Evolutionary conservation across 257 asterid genomes (phyloP), one percentile per base, ranked within the genome.

Genomic region (Anisodus acutangulus): DNA sequence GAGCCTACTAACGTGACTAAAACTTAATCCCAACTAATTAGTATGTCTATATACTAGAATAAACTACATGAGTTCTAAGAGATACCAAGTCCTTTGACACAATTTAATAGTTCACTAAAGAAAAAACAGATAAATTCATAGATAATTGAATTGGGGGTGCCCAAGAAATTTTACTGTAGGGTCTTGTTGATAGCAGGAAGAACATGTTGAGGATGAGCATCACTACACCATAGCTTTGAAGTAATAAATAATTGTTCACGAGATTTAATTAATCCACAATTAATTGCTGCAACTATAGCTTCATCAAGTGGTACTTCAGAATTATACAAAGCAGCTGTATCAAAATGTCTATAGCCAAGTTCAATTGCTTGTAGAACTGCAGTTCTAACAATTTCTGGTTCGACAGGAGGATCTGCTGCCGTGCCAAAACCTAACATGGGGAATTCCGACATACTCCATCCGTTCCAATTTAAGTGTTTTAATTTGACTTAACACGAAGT

Each of bases 181-280:
- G 92, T 37, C 15, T 83, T 85, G 19, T 35, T 85, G 51, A 92
- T 83, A 5, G 97, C 94, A 39, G 94, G 89, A 45, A 85, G 67
- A 41, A 93, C 92, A 67, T 8, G 87, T 15, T 84, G 90, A 78
- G 83, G 87, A 74, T 94, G 93, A 83, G 97, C 90, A 78, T 94
- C 95, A 74, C 87, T 86, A 85, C 93, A 90, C 95, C 97, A 91
- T 4, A 92, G 89, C 91, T 92, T 92, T 1, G 96, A 88, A 15
- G 93, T 89, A 84, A 90, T 83, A 57, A 92, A 93, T 6, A 93
- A n/a, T 72, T 92, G 92, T 10, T 85, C 89, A 4, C 97, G 85
- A 19, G 90, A 85, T 39, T 86, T 62, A 49, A 90, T 79, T 16
- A 94, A 54, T 0, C 94, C 90, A 19, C 86, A 76, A 11, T 68